Evolutionary conservation across 352 stramenopile genomes (phyloP).

Genomic region (Pilasporangium apinafurcum): DNA sequence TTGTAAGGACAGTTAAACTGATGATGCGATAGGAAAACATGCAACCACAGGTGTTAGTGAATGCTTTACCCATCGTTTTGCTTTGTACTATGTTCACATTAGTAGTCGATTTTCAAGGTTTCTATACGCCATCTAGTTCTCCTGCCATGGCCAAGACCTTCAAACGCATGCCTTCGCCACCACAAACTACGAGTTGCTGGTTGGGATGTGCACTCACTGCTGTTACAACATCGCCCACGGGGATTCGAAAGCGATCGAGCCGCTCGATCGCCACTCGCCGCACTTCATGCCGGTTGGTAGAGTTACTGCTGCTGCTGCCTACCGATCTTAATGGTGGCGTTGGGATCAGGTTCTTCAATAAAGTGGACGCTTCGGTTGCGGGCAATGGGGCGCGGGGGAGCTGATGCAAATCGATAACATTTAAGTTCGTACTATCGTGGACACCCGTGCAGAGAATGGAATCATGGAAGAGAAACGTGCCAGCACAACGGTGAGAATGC

Average conservation of each 20-base stretch:
- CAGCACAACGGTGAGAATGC: conserved; percentile 37
- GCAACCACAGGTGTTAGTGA: too few species aligned
- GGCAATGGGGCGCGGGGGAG: conserved; percentile 7
- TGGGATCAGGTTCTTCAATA: not conserved
- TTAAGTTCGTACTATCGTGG: conserved; percentile 26
- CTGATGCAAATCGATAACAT: conserved; percentile 46
- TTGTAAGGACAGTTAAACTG: too few species aligned
- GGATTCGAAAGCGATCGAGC: conserved; percentile 43
- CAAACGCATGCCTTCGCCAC: conserved; percentile 31
- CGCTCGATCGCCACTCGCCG: conserved; percentile 10
- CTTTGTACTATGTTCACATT: too few species aligned
- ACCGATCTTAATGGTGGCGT: not conserved
- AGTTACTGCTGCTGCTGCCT: not conserved
- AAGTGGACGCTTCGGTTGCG: not conserved
- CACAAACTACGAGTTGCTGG: conserved; percentile 38
- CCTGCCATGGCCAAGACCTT: conserved; percentile 15
- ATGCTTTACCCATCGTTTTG: too few species aligned
- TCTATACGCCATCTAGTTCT: not conserved
- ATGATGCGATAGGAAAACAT: too few species aligned
- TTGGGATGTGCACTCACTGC: conserved; percentile 35
- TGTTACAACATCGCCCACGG: conserved; percentile 33
- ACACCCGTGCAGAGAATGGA: conserved; percentile 46
- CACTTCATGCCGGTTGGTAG: not conserved
- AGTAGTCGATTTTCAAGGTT: not conserved
- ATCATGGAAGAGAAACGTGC: conserved; percentile 36